Conservation (phyloP, 1,284 basidiomycete genomes). For the Crucibulum parvulum region DNA sequence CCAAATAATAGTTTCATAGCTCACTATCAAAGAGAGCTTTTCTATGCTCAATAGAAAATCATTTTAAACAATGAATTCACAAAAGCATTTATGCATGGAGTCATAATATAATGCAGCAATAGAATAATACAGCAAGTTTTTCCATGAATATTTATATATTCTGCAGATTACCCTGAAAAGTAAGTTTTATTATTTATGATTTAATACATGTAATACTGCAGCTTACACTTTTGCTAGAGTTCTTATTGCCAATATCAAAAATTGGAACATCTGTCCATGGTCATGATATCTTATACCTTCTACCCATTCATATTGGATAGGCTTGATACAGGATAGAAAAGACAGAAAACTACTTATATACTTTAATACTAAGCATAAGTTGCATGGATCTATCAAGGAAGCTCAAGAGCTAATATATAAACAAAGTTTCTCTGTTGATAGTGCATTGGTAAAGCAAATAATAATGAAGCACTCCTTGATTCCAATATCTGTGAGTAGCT, state of each 20-base stretch:
- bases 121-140: slow-evolving; percentile 22
- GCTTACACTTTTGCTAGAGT: background rate
- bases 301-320: background rate
- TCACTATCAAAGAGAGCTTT: slow-evolving; percentile 14
- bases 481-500: slow-evolving; percentile 11
- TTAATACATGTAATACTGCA: no score
- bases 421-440: slow-evolving; percentile 1
- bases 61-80: slow-evolving; percentile 23
- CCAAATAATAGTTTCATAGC: background rate
- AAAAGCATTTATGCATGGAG: slow-evolving; percentile 29
- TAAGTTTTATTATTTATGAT: slow-evolving; percentile 7
- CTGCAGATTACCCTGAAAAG: slow-evolving; percentile 38
- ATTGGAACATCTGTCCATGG: background rate
- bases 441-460: slow-evolving; percentile 5
- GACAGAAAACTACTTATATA: no score
- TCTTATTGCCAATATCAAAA: background rate
- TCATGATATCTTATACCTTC: background rate
- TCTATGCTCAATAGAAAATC: slow-evolving; percentile 20
- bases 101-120: slow-evolving; percentile 27
- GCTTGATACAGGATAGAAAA: background rate
- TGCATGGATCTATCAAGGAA: background rate
- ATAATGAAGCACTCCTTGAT: slow-evolving; percentile 9
- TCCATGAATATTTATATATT: slow-evolving; percentile 30
- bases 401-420: slow-evolving; percentile 9
- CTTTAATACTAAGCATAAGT: no score